Conservation (phyloP, 2,329 filamentous ascomycete species). For the Pyrenochaeta sp. region DNA sequence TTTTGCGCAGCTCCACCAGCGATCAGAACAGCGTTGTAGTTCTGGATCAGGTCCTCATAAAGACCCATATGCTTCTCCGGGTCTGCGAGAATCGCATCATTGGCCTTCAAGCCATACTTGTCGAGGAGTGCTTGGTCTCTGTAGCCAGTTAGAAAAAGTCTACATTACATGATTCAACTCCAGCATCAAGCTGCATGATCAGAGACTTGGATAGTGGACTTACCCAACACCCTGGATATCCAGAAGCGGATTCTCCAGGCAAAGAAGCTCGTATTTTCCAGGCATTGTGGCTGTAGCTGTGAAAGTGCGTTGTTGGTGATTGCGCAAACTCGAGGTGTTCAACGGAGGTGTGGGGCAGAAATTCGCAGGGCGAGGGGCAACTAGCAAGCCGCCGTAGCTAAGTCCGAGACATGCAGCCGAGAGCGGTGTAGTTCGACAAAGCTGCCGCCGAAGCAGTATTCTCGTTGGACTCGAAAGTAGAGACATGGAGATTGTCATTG, state of each 20-base stretch:
- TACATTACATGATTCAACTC: too few relatives aligned
- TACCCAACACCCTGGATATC: conserved; percentile 88
- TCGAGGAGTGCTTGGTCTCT: conserved; percentile 85
- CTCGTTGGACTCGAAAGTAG: background rate
- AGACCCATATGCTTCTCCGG: conserved; percentile 81
- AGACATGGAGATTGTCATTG: background rate
- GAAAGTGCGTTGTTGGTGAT: conserved; percentile 19
- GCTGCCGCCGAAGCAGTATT: conserved; percentile 4
- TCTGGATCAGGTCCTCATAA: conserved; percentile 92
- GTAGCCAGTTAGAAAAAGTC: conserved; percentile 32
- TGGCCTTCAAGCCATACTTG: conserved; percentile 93
- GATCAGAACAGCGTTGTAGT: conserved; percentile 92
- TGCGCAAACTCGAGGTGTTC: conserved; percentile 19
- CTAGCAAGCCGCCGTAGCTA: conserved; percentile 26
- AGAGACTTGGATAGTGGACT: too few relatives aligned
- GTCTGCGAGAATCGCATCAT: conserved; percentile 97
- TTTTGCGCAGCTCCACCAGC: conserved; percentile 97
- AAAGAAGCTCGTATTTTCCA: conserved; percentile 88
- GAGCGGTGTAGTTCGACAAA: background rate
- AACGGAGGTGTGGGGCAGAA: conserved; percentile 26
- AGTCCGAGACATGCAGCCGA: background rate
- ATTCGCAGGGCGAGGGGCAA: conserved; percentile 24
- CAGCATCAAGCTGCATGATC: too few relatives aligned
- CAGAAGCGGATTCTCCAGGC: conserved; percentile 96
- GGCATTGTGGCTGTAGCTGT: conserved; percentile 66